Conservation (phyloP, 2,329 filamentous ascomycete species). For the Botrytis squamosa region DNA sequence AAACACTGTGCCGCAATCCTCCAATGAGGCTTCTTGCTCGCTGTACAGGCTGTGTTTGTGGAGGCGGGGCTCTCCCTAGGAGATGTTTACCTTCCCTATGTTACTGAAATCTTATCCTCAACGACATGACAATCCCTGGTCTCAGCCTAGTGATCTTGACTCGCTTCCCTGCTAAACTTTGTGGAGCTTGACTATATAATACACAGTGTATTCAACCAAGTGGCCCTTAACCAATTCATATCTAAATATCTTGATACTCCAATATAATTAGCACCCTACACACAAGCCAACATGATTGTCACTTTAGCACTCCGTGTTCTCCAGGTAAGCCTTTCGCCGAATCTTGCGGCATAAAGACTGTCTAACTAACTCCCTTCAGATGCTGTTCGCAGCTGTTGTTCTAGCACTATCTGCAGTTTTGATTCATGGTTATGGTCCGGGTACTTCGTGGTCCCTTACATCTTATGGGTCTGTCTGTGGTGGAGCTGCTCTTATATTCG, state of each 20-base stretch:
- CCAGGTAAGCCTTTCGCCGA: conserved; percentile 23
- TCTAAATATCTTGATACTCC: neutral
- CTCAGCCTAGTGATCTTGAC: conserved; percentile 10
- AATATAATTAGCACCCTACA: neutral
- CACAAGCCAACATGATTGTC: conserved; percentile 30
- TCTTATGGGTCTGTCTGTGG: conserved; percentile 36
- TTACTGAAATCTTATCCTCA: neutral
- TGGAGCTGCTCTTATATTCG: conserved; percentile 29
- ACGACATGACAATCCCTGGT: conserved; percentile 4
- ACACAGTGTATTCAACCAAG: conserved; percentile 10
- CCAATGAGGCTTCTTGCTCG: conserved; percentile 3
- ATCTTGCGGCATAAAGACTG: neutral
- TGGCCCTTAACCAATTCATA: neutral
- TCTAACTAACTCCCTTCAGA: conserved; percentile 19
- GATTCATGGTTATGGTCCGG: conserved; percentile 31
- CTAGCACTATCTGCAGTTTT: conserved; percentile 33
- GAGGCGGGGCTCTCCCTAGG: neutral
- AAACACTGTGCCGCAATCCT: conserved; percentile 30
- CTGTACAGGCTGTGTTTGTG: conserved; percentile 3
- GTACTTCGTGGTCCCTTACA: conserved; percentile 26
- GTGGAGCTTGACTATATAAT: conserved; percentile 5
- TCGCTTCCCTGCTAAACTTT: neutral
- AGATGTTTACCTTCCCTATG: neutral
- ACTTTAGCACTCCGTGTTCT: conserved; percentile 29
- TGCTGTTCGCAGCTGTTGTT: conserved; percentile 32